phyloP scores from a whole-genome alignment of 202 grass and related monocot genomes.

The Carex sylvatica region DNA sequence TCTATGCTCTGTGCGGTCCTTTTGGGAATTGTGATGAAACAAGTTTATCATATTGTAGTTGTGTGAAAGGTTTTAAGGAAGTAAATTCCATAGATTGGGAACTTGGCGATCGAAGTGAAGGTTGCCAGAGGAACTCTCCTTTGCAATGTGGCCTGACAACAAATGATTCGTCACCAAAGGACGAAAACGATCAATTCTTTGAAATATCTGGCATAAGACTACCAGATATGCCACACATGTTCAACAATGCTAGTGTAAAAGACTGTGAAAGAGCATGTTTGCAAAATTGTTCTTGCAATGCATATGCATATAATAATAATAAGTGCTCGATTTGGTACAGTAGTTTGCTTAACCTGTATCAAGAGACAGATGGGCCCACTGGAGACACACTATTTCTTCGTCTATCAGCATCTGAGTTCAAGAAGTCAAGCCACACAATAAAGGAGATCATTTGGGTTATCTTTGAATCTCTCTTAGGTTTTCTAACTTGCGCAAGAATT shows the following conservation, averaged over 20 bases:
- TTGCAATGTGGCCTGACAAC: neutral
- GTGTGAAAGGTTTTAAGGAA: neutral
- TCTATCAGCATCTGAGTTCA: conserved; percentile 43
- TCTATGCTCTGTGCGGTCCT: neutral
- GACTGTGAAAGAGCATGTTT: conserved; percentile 42
- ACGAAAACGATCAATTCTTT: neutral
- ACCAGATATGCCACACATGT: conserved; percentile 9
- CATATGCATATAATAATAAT: conserved; percentile 34
- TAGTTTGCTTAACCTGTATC: conserved; percentile 35
- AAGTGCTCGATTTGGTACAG: conserved; percentile 46
- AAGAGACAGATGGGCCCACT: conserved; percentile 27
- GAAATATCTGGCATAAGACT: neutral
- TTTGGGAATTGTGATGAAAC: neutral
- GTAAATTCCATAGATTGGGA: neutral
- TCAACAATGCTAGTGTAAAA: neutral
- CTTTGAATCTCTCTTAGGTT: neutral
- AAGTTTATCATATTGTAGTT: neutral
- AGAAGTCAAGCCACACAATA: conserved; percentile 24
- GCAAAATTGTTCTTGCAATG: conserved; percentile 50
- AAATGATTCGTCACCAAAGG: neutral
- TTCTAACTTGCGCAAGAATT: conserved; percentile 12
- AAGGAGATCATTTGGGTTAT: conserved; percentile 30
- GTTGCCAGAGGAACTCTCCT: conserved; percentile 23
- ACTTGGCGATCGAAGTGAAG: neutral
- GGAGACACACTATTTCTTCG: conserved; percentile 44